Conservation (phyloP, 1,284 basidiomycete genomes). For the Puccinia hordei region DNA sequence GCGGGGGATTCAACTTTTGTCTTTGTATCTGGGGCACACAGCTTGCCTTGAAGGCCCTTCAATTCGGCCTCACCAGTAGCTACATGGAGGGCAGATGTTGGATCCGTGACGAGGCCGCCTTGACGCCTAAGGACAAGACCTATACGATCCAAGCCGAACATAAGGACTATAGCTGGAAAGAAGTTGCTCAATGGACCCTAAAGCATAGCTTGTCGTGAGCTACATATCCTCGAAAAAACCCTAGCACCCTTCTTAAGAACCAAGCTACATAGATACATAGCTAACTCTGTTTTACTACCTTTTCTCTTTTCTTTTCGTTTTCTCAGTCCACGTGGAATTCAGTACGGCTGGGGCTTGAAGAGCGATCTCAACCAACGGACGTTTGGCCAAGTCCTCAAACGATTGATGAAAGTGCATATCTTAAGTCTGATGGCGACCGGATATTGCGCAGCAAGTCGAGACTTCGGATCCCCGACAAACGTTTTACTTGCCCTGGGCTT, state of each 20-base stretch:
- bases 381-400: not conserved
- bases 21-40: slow-evolving; percentile 30
- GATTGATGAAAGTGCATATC: slow-evolving; percentile 22
- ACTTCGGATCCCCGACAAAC: slow-evolving; percentile 13
- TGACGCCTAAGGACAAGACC: not conserved
- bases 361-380: not conserved
- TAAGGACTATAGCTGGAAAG: not conserved
- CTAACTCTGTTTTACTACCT: too few relatives aligned
- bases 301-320: too few relatives aligned
- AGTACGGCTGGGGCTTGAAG: slow-evolving; percentile 40
- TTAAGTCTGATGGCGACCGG: slow-evolving; percentile 10
- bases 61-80: slow-evolving; percentile 3
- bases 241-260: too few relatives aligned
- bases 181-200: slow-evolving; percentile 18
- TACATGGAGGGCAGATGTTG: slow-evolving; percentile 29
- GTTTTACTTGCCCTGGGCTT: slow-evolving; percentile 18
- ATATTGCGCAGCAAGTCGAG: slow-evolving; percentile 9
- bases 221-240: not conserved
- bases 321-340: slow-evolving; percentile 32
- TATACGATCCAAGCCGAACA: not conserved
- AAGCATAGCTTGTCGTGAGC: slow-evolving; percentile 15
- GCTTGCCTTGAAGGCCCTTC: slow-evolving; percentile 10
- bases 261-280: too few relatives aligned
- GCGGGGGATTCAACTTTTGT: slow-evolving; percentile 22
- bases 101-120: not conserved